These are phyloP conservation scores for Aspergillus sergii DNA, from an alignment of 2,329 filamentous ascomycete genomes.

Conservation along the genomic window DNA sequence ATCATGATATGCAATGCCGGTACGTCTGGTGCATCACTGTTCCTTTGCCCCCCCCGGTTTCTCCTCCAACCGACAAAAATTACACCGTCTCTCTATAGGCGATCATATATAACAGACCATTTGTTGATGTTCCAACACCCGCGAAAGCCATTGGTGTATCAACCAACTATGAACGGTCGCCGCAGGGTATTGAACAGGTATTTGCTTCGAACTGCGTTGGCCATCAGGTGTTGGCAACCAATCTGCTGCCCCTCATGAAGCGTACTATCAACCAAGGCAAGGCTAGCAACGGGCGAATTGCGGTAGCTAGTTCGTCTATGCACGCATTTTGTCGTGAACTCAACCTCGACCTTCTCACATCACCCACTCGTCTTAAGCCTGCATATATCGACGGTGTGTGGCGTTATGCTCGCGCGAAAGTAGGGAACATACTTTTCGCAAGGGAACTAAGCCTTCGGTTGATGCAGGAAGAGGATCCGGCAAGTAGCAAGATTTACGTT, in stretches of 20 bases:
- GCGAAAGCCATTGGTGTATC: slow-evolving; percentile 22
- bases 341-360: slow-evolving; percentile 27
- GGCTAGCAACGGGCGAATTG: slow-evolving; percentile 45
- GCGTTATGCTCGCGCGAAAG: slow-evolving; percentile 37
- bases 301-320: slow-evolving; percentile 44
- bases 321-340: slow-evolving; percentile 31
- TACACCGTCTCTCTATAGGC: background rate
- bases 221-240: slow-evolving; percentile 54
- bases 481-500: slow-evolving; percentile 29
- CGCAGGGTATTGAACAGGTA: slow-evolving; percentile 49
- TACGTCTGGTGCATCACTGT: slow-evolving; percentile 11
- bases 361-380: slow-evolving; percentile 24
- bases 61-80: background rate
- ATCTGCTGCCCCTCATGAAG: slow-evolving; percentile 44
- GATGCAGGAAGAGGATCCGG: slow-evolving; percentile 19
- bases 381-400: slow-evolving; percentile 28
- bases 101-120: background rate
- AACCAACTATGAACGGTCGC: slow-evolving; percentile 26
- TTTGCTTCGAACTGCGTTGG: slow-evolving; percentile 57
- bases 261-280: slow-evolving; percentile 17
- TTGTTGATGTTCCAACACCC: background rate
- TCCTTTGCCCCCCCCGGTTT: background rate
- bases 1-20: slow-evolving; percentile 38
- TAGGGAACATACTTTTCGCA: slow-evolving; percentile 37
- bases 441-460: slow-evolving; percentile 32